Evolutionary conservation across 2,329 filamentous ascomycete species (phyloP).

Genomic region (Rutstroemia sp.): DNA sequence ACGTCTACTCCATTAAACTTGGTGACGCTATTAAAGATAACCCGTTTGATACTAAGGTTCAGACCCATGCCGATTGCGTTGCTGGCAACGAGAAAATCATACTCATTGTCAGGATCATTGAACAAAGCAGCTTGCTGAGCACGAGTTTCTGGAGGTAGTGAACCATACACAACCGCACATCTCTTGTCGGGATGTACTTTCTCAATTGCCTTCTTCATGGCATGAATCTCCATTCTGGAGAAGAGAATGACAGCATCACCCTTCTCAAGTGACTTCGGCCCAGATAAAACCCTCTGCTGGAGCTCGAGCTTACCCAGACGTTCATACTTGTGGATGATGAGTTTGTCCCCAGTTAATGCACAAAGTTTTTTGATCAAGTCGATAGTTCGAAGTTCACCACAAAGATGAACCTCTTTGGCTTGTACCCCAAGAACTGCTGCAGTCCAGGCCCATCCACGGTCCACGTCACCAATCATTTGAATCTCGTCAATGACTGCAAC

Average conservation of each 20-base stretch:
- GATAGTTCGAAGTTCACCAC: conserved; percentile 79
- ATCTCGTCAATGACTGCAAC: conserved; percentile 98
- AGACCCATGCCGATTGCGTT: conserved; percentile 97
- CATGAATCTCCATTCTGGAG: conserved; percentile 73
- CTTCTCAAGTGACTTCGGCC: conserved; percentile 64
- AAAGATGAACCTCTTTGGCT: conserved; percentile 86
- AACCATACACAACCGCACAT: conserved; percentile 89
- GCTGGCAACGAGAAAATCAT: conserved; percentile 88
- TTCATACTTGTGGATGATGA: conserved; percentile 75
- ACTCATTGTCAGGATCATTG: conserved; percentile 92
- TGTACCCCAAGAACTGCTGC: conserved; percentile 80
- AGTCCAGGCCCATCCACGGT: conserved; percentile 92
- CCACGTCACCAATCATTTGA: conserved; percentile 80
- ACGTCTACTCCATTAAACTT: conserved; percentile 64
- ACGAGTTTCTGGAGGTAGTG: conserved; percentile 83
- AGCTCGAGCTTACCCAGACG: conserved; percentile 72
- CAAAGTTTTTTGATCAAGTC: conserved; percentile 72
- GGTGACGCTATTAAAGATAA: conserved; percentile 72
- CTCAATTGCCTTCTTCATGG: conserved; percentile 72
- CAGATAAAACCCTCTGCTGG: conserved; percentile 50
- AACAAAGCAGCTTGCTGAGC: conserved; percentile 87
- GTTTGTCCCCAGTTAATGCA: conserved; percentile 71
- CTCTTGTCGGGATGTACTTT: conserved; percentile 59
- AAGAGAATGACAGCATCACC: conserved; percentile 90
- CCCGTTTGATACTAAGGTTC: conserved; percentile 83